A percentile compares a stretch with the other conserved stretches of the same genome.
Evolutionary conservation across 176 grass and related monocot species (phyloP).

Genomic region (Musa troglodytarum): DNA sequence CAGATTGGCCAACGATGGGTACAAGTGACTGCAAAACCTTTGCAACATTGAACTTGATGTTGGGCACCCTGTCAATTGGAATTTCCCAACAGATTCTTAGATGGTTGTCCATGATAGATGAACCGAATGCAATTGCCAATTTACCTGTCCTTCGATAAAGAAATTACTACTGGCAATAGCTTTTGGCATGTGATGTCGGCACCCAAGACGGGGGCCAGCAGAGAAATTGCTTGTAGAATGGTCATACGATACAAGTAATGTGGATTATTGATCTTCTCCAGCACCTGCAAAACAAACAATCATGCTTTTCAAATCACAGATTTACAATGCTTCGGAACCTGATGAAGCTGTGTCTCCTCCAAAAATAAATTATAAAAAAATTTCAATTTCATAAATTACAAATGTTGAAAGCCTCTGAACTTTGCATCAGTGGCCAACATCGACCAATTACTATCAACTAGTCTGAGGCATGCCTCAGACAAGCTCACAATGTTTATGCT

Average conservation of each 20-base stretch:
- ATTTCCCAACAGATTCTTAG: neutral
- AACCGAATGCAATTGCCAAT: neutral
- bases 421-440: too few relatives aligned
- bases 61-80: conserved; percentile 62
- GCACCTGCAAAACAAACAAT: conserved; percentile 40
- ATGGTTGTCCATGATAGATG: neutral
- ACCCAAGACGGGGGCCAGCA: conserved; percentile 84
- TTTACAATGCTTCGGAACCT: neutral
- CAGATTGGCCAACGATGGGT: conserved; percentile 60
- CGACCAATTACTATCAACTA: too few relatives aligned
- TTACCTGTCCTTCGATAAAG: conserved; percentile 88
- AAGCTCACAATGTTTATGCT: neutral
- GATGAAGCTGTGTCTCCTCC: neutral
- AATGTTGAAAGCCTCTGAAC: too few relatives aligned
- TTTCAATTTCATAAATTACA: too few relatives aligned
- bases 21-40: conserved; percentile 81
- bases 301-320: neutral
- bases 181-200: conserved; percentile 81
- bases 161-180: conserved; percentile 66
- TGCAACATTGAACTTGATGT: conserved; percentile 94
- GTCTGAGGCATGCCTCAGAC: too few relatives aligned
- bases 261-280: conserved; percentile 95
- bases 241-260: conserved; percentile 97
- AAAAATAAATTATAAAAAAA: neutral
- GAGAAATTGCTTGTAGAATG: conserved; percentile 66